A percentile compares a stretch with the other conserved stretches of the same genome.
These are phyloP conservation scores for Aegle marmelos DNA, from an alignment of 345 rosid genomes.

Conservation along the genomic window DNA sequence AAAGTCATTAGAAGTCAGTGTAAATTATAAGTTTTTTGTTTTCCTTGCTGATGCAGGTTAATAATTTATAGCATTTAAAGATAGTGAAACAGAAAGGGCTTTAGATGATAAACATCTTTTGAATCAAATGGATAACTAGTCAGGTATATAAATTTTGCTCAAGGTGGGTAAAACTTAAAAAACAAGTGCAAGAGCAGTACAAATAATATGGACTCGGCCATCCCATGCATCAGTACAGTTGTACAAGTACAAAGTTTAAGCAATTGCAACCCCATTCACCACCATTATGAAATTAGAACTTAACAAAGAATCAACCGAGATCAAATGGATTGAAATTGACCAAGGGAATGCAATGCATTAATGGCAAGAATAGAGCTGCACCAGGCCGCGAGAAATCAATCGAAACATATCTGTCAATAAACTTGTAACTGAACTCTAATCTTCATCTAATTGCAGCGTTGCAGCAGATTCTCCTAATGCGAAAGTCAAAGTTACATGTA, in stretches of 20 bases:
- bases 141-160: not conserved
- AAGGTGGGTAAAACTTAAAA: not conserved
- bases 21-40: not conserved
- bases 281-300: not conserved
- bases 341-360: not conserved
- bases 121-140: not conserved
- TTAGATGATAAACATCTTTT: not conserved
- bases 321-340: not conserved
- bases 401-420: not conserved
- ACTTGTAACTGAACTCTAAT: not conserved
- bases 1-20: not conserved
- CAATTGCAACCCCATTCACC: not conserved
- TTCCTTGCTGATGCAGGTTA: not conserved
- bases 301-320: not conserved
- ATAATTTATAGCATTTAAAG: not conserved
- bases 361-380: not conserved
- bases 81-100: not conserved
- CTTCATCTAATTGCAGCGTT: not conserved
- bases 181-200: not conserved
- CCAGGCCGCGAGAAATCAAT: not conserved
- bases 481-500: not conserved
- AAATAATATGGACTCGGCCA: not conserved
- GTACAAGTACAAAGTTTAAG: not conserved
- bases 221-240: not conserved
- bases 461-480: not conserved